These are phyloP conservation scores for Nakataea oryzae DNA, from an alignment of 2,329 filamentous ascomycete species.

Conservation along the genomic window DNA sequence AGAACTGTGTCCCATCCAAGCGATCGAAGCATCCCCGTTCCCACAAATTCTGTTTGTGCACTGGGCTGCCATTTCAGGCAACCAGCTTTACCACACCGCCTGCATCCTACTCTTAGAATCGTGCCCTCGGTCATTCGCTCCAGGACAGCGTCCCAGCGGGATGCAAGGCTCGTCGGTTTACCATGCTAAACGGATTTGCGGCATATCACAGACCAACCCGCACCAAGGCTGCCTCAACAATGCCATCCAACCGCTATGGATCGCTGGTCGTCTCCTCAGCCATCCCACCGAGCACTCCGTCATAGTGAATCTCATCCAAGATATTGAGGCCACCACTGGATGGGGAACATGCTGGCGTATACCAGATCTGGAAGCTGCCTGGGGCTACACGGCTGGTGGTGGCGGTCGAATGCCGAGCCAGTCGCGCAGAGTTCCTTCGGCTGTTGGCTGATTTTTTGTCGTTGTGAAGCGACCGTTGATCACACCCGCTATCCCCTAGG, in stretches of 20 bases:
- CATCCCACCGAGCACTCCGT: conserved; percentile 31
- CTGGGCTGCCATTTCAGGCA: conserved; percentile 44
- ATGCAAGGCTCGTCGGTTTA: conserved; percentile 31
- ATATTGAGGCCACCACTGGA: conserved; percentile 39
- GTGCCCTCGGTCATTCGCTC: conserved; percentile 19
- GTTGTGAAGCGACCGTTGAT: background rate
- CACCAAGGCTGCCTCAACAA: conserved; percentile 47
- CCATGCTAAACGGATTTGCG: conserved; percentile 45
- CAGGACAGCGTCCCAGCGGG: conserved; percentile 7
- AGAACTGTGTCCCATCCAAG: conserved; percentile 34
- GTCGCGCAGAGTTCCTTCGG: background rate
- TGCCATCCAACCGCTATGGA: conserved; percentile 45
- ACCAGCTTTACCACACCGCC: conserved; percentile 46
- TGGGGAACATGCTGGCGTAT: conserved; percentile 45
- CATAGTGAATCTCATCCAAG: conserved; percentile 31
- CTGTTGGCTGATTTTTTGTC: background rate
- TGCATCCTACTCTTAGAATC: conserved; percentile 39
- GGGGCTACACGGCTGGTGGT: conserved; percentile 22
- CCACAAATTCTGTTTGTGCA: conserved; percentile 41
- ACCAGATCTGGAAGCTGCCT: conserved; percentile 32
- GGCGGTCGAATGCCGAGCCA: background rate
- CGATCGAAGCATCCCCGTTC: conserved; percentile 31
- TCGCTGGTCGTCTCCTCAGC: conserved; percentile 42
- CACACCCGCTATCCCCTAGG: background rate
- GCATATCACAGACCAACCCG: conserved; percentile 43